Percentiles rank a stretch among this genome's conserved stretches.
Evolutionary conservation across 768 basidiomycete species (phyloP).

Genomic region (Rhodotorula paludigena): DNA sequence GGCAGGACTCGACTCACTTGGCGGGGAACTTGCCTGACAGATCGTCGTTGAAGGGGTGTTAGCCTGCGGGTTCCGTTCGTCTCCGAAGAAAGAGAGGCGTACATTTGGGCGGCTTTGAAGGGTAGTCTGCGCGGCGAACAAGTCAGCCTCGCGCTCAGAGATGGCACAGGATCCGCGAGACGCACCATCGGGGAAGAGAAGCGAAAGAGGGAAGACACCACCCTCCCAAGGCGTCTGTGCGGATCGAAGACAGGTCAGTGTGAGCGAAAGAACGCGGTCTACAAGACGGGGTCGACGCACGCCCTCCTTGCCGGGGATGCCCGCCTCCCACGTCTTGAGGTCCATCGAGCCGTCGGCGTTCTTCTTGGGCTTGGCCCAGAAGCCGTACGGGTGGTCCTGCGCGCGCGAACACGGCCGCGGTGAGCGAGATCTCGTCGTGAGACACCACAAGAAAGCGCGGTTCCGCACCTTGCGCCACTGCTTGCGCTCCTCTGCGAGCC

Average conservation of each 20-base stretch:
- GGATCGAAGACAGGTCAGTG: neutral
- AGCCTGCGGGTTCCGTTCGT: neutral
- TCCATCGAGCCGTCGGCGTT: conserved; percentile 88
- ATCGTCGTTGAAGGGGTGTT: neutral
- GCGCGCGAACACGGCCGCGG: neutral
- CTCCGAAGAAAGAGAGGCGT: neutral
- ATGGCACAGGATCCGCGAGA: too few relatives aligned
- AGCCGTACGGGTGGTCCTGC: conserved; percentile 60
- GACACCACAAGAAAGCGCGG: conserved; percentile 4
- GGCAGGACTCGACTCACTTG: neutral
- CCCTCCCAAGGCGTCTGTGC: conserved; percentile 90
- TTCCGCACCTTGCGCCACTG: conserved; percentile 92
- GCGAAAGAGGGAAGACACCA: conserved; percentile 85
- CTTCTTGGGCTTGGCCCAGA: conserved; percentile 91
- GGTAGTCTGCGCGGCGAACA: conserved; percentile 78
- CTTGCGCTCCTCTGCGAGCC: conserved; percentile 94
- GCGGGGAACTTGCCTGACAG: conserved; percentile 48
- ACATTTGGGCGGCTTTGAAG: conserved; percentile 91
- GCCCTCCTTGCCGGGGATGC: conserved; percentile 84
- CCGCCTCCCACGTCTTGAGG: conserved; percentile 96
- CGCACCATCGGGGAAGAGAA: conserved; percentile 94
- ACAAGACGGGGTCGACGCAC: conserved; percentile 54
- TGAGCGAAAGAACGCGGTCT: too few relatives aligned
- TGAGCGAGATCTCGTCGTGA: neutral
- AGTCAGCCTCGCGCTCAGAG: too few relatives aligned